Evolutionary conservation across 352 stramenopile species (phyloP).

Genomic region (Pseudoperonospora humuli): DNA sequence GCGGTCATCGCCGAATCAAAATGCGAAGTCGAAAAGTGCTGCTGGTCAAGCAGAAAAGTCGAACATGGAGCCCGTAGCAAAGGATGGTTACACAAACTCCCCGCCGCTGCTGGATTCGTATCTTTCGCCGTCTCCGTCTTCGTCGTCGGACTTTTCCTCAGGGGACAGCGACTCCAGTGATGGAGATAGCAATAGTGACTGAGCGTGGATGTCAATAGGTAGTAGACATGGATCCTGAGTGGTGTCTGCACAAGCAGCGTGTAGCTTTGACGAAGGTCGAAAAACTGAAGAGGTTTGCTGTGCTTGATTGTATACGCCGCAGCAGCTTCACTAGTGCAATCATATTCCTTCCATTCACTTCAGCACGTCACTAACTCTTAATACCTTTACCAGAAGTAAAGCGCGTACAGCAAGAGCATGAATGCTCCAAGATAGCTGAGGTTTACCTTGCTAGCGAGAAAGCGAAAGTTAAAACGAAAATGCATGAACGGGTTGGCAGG

Average conservation of each 20-base stretch:
- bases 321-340: slow-evolving; percentile 1
- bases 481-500: slow-evolving; percentile 25
- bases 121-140: slow-evolving; percentile 58
- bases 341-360: slow-evolving; percentile 8
- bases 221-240: slow-evolving; percentile 7
- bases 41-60: slow-evolving; percentile 14
- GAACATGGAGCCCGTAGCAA: slow-evolving; percentile 7
- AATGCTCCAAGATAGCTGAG: slow-evolving; percentile 53
- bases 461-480: slow-evolving; percentile 85
- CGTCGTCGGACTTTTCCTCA: slow-evolving; percentile 80
- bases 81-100: slow-evolving; percentile 24
- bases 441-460: slow-evolving; percentile 83
- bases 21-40: slow-evolving; percentile 4
- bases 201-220: slow-evolving; percentile 10
- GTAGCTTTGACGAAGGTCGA: slow-evolving; percentile 16
- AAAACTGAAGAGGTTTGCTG: slow-evolving; percentile 11
- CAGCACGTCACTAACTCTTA: not conserved
- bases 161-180: slow-evolving; percentile 58
- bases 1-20: slow-evolving; percentile 6
- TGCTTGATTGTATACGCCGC: slow-evolving; percentile 4
- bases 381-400: slow-evolving; percentile 54
- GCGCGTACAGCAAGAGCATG: slow-evolving; percentile 53
- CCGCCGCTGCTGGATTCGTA: slow-evolving; percentile 49
- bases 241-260: slow-evolving; percentile 14
- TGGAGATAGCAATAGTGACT: slow-evolving; percentile 38